Evolutionary conservation across 805 yeast species (phyloP).

Genomic region (Hanseniaspora singularis): DNA sequence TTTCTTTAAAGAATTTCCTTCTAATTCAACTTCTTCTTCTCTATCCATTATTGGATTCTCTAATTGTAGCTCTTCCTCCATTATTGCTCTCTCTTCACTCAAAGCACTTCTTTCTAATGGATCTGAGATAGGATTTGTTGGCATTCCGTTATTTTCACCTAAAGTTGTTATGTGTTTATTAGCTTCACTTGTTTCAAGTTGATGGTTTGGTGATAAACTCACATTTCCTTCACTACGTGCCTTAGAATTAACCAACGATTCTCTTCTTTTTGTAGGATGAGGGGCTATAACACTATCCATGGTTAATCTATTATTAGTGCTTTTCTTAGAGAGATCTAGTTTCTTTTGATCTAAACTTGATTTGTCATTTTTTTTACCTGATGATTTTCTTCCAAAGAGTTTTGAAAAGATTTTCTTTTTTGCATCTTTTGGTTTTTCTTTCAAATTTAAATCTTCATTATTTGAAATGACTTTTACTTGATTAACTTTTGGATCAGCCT

Average conservation of each 20-base stretch:
- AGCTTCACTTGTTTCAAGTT: not conserved
- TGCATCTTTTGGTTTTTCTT: not conserved
- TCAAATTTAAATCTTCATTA: not conserved
- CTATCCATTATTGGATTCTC: conserved; percentile 21
- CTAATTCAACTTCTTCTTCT: conserved; percentile 19
- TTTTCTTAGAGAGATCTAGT: no score
- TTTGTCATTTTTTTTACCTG: not conserved
- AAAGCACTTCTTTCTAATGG: conserved; percentile 9
- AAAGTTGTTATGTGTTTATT: not conserved
- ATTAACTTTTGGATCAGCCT: no score
- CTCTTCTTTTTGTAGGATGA: conserved; percentile 2
- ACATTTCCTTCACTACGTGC: not conserved
- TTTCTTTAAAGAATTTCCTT: conserved; percentile 17
- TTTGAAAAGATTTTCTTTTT: not conserved
- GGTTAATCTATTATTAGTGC: not conserved
- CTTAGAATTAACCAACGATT: not conserved
- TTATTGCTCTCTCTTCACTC: conserved; percentile 15
- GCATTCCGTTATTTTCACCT: not conserved
- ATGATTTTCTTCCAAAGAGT: conserved; percentile 6
- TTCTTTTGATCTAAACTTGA: no score
- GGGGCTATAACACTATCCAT: conserved; percentile 4
- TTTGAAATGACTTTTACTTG: no score
- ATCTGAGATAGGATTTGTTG: not conserved
- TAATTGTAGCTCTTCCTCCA: conserved; percentile 18
- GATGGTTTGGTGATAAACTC: not conserved